Conservation (phyloP, 31 red algal species). For the Bonnemaisonia californica region DNA sequence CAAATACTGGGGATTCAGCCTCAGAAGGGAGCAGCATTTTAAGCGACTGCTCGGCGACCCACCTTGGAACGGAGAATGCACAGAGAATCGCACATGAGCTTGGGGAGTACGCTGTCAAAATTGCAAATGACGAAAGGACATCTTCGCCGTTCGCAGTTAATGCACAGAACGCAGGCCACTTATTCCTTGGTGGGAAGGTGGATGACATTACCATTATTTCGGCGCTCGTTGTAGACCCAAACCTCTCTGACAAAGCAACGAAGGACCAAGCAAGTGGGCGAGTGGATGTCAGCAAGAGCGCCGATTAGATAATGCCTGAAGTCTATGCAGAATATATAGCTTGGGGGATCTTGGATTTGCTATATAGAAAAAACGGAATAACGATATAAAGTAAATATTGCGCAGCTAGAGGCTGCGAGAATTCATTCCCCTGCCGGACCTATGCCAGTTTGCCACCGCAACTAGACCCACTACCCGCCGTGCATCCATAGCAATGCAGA, state of each 20-base stretch:
- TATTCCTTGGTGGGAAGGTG: constrained; percentile 70
- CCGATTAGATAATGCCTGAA: no score
- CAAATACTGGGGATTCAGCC: not conserved
- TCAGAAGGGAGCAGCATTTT: constrained; percentile 18
- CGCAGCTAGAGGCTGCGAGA: no score
- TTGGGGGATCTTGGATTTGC: not conserved
- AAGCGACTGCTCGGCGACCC: constrained; percentile 13
- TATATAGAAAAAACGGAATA: not conserved
- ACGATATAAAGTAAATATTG: no score
- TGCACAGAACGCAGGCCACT: constrained; percentile 59
- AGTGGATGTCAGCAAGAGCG: no score
- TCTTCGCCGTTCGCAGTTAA: constrained; percentile 64
- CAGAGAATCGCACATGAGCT: constrained; percentile 38
- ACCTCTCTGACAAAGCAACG: not conserved
- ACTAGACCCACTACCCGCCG: constrained; percentile 92
- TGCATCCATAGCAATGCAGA: constrained; percentile 95
- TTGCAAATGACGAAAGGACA: constrained; percentile 49
- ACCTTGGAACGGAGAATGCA: constrained; percentile 19
- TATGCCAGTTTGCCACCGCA: constrained; percentile 80
- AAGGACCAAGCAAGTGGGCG: not conserved
- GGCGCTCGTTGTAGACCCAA: constrained; percentile 39
- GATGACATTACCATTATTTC: constrained; percentile 74
- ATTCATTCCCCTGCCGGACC: not conserved
- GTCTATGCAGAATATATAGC: not conserved
- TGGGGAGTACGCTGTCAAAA: constrained; percentile 37